Percentiles rank a stretch among this genome's conserved stretches.
Conservation (phyloP, 2,329 filamentous ascomycete species). For the Canariomyces notabilis region DNA sequence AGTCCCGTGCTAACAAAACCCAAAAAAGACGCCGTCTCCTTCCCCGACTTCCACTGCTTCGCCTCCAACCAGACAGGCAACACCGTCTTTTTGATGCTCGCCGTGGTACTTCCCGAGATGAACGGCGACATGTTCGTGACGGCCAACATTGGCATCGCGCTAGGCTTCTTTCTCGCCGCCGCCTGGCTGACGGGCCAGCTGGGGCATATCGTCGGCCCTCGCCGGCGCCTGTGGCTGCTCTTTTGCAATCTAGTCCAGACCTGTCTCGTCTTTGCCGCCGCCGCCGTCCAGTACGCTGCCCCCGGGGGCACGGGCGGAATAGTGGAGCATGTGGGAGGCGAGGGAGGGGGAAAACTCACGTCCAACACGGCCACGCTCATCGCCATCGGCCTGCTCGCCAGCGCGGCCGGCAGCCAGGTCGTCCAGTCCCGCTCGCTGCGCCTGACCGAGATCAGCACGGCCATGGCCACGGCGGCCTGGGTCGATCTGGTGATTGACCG, state of each 20-base stretch:
- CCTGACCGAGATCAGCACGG: constrained; percentile 58
- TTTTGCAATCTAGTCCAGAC: constrained; percentile 52
- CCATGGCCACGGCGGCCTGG: constrained; percentile 61
- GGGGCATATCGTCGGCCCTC: constrained; percentile 47
- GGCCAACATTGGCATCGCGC: constrained; percentile 49
- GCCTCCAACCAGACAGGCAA: constrained; percentile 63
- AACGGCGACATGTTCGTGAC: constrained; percentile 46
- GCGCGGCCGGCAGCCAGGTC: constrained; percentile 54
- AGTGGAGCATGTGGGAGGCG: too few species aligned
- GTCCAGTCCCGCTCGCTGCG: constrained; percentile 50
- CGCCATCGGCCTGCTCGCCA: constrained; percentile 48
- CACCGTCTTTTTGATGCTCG: constrained; percentile 53
- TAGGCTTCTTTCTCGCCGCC: constrained; percentile 52
- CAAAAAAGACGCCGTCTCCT: constrained; percentile 51
- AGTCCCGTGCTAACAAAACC: too few species aligned
- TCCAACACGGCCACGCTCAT: constrained; percentile 37
- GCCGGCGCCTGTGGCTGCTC: constrained; percentile 49
- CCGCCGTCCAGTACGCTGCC: constrained; percentile 42
- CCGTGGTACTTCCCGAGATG: constrained; percentile 44
- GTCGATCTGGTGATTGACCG: constrained; percentile 55
- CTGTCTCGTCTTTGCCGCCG: constrained; percentile 47
- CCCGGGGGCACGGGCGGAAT: constrained; percentile 29
- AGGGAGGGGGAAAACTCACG: too few species aligned
- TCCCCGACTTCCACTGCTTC: constrained; percentile 58
- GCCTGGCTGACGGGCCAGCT: constrained; percentile 53